A percentile compares a stretch with the other conserved stretches of the same genome.
These are phyloP conservation scores for Claviceps maximensis DNA, from an alignment of 2,329 filamentous ascomycete genomes.

Conservation along the genomic window DNA sequence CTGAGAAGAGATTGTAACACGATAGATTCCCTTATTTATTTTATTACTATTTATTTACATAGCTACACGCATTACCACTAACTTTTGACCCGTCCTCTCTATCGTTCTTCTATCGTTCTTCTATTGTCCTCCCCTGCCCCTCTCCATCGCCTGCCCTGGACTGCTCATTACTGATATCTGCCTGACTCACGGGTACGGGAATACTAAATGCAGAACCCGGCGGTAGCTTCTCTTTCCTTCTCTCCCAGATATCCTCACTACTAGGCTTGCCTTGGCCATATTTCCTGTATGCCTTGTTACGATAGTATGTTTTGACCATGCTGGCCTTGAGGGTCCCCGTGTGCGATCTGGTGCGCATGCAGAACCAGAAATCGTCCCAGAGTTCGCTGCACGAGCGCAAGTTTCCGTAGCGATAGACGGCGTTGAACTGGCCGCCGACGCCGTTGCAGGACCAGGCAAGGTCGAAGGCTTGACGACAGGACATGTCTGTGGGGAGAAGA, in stretches of 20 bases:
- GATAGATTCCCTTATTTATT: too few species aligned
- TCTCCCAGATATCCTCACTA: constrained; percentile 85
- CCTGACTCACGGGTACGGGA: constrained; percentile 25
- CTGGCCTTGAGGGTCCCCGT: constrained; percentile 44
- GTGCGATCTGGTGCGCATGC: constrained; percentile 69
- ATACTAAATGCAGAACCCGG: constrained; percentile 32
- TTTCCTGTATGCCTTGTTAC: constrained; percentile 49
- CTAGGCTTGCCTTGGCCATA: constrained; percentile 51
- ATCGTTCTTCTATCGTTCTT: constrained; percentile 19
- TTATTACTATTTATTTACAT: too few species aligned
- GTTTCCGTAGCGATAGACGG: constrained; percentile 75
- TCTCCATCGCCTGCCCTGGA: constrained; percentile 23
- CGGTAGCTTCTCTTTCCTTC: constrained; percentile 49
- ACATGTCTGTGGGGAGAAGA: constrained; percentile 70
- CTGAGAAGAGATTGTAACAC: too few species aligned
- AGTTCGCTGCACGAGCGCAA: constrained; percentile 68
- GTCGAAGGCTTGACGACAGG: constrained; percentile 83
- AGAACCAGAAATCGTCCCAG: constrained; percentile 95
- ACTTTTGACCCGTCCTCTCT: not conserved
- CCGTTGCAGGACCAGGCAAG: constrained; percentile 88
- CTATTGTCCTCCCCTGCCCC: constrained; percentile 22
- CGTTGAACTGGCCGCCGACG: constrained; percentile 79
- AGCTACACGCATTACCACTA: too few species aligned
- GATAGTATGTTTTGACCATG: constrained; percentile 54
- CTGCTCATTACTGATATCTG: constrained; percentile 28